Conservation (phyloP, 2,329 filamentous ascomycete genomes). For the Calonectria hongkongensis region DNA sequence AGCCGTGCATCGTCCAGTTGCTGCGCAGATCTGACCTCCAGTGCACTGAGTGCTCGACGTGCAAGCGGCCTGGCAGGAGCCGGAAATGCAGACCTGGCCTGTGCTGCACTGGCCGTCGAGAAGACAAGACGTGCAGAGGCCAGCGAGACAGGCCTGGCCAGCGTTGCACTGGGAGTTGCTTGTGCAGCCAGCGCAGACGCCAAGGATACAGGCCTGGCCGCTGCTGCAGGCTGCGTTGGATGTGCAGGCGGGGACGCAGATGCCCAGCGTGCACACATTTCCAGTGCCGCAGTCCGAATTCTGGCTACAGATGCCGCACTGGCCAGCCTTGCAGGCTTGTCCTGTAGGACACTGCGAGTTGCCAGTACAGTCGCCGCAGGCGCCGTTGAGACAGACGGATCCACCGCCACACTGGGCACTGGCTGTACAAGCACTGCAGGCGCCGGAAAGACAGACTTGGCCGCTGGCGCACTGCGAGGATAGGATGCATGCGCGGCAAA, state of each 20-base stretch:
- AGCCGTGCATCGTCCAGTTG: conserved; percentile 31
- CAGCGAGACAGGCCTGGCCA: conserved; percentile 27
- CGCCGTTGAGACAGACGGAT: conserved; percentile 30
- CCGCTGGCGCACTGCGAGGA: conserved; percentile 27
- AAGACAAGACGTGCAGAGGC: conserved; percentile 28
- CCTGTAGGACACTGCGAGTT: conserved; percentile 27
- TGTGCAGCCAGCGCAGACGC: conserved; percentile 27
- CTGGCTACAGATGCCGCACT: conserved; percentile 20
- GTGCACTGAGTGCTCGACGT: conserved; percentile 23
- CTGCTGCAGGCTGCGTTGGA: conserved; percentile 27
- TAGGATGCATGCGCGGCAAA: conserved; percentile 30
- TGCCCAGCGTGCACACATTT: conserved; percentile 36
- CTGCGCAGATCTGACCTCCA: conserved; percentile 27
- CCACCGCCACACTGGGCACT: conserved; percentile 26
- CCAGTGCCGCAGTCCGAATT: conserved; percentile 35
- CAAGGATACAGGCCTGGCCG: conserved; percentile 40
- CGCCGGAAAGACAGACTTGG: conserved; percentile 26
- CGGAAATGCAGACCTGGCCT: conserved; percentile 38
- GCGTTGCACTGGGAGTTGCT: conserved; percentile 31
- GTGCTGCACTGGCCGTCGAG: conserved; percentile 33
- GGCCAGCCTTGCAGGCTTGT: conserved; percentile 32
- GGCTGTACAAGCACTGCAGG: conserved; percentile 22
- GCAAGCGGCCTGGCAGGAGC: conserved; percentile 35
- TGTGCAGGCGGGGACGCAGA: conserved; percentile 34
- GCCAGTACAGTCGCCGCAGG: conserved; percentile 35